A percentile compares a stretch with the other conserved stretches of the same genome.
These are phyloP conservation scores for Pythium volutum DNA, from an alignment of 352 stramenopile species.

Conservation along the genomic window DNA sequence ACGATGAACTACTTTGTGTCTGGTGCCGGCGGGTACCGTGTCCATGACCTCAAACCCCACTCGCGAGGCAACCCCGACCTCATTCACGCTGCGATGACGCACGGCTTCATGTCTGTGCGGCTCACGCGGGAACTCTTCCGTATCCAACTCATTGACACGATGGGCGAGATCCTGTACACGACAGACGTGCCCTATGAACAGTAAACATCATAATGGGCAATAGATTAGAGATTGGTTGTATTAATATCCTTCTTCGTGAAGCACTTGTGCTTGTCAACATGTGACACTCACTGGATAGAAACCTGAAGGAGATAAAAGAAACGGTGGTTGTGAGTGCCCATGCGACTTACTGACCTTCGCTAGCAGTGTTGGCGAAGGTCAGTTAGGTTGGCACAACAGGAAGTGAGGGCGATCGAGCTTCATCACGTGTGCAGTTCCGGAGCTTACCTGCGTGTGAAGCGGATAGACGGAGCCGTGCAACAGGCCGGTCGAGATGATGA, in stretches of 20 bases:
- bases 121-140: slow-evolving; percentile 67
- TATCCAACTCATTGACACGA: slow-evolving; percentile 70
- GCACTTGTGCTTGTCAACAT: too few relatives aligned
- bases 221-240: background rate
- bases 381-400: too few relatives aligned
- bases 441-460: too few relatives aligned
- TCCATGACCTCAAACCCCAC: slow-evolving; percentile 64
- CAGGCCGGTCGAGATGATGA: too few relatives aligned
- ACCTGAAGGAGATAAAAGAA: too few relatives aligned
- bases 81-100: slow-evolving; percentile 76
- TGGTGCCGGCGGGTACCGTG: slow-evolving; percentile 69
- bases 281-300: too few relatives aligned
- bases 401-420: too few relatives aligned
- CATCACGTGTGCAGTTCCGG: too few relatives aligned
- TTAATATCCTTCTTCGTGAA: background rate
- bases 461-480: too few relatives aligned
- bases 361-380: too few relatives aligned
- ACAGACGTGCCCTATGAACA: slow-evolving; percentile 61
- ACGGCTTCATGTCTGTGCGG: slow-evolving; percentile 82
- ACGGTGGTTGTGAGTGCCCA: too few relatives aligned
- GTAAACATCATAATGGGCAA: slow-evolving; percentile 1
- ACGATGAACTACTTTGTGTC: slow-evolving; percentile 78
- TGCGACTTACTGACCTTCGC: too few relatives aligned
- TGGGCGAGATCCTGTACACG: slow-evolving; percentile 74
- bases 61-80: slow-evolving; percentile 66